Conservation (phyloP, 192 early-diverging fungal species). For the Kappamyces sp. region DNA sequence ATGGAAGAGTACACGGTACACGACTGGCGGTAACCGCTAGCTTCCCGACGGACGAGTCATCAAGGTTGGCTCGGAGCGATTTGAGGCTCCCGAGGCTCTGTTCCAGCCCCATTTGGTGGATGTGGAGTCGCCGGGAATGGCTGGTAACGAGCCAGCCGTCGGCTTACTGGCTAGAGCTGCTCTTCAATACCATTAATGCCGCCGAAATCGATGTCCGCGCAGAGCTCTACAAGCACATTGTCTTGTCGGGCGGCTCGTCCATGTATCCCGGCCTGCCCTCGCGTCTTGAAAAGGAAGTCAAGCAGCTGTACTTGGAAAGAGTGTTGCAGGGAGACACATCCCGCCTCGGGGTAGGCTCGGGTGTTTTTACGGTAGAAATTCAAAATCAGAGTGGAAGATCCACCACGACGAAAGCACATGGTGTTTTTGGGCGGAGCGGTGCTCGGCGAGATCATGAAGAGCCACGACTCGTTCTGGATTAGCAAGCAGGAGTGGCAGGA, state of each 20-base stretch:
- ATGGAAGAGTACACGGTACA: constrained; percentile 89
- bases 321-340: constrained; percentile 80
- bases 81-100: constrained; percentile 96
- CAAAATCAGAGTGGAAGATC: constrained; percentile 97
- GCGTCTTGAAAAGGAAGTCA: constrained; percentile 96
- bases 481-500: constrained; percentile 93
- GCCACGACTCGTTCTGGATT: constrained; percentile 85
- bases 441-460: constrained; percentile 90
- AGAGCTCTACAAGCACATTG: constrained; percentile 96
- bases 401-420: constrained; percentile 96
- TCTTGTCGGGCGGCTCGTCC: constrained; percentile 95
- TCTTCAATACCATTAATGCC: constrained; percentile 87
- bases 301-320: constrained; percentile 88
- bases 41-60: constrained; percentile 97
- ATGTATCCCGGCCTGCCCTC: constrained; percentile 98
- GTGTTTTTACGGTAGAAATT: constrained; percentile 66
- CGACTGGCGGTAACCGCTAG: constrained; percentile 30
- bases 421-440: constrained; percentile 98
- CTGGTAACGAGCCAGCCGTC: constrained; percentile 47
- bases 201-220: constrained; percentile 87
- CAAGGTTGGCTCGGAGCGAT: constrained; percentile 96
- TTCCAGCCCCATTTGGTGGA: constrained; percentile 98
- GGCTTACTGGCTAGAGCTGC: constrained; percentile 59
- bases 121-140: constrained; percentile 87
- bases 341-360: constrained; percentile 65